phyloP scores from a whole-genome alignment of 352 stramenopile species.

The Phytophthora podocarpi region DNA sequence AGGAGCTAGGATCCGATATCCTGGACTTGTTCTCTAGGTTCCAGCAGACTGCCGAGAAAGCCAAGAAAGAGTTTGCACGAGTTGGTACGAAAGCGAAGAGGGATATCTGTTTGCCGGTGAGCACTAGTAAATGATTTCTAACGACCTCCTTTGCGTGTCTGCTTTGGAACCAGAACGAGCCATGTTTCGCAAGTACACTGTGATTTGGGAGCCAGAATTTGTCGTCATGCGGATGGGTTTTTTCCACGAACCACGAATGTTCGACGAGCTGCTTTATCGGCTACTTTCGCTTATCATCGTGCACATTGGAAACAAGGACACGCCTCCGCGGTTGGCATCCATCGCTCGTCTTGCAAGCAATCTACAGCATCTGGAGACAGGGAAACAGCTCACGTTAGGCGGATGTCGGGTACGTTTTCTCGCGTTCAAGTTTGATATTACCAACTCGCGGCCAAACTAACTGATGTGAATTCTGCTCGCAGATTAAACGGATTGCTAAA shows the following conservation, averaged over 20 bases:
- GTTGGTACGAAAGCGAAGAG: slow-evolving; percentile 29
- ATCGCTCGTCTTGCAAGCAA: slow-evolving; percentile 50
- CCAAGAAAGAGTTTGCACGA: slow-evolving; percentile 55
- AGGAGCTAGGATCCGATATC: slow-evolving; percentile 37
- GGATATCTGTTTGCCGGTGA: background rate
- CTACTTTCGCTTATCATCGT: slow-evolving; percentile 62
- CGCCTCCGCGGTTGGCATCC: slow-evolving; percentile 63
- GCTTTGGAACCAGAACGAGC: slow-evolving; percentile 41
- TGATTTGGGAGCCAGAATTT: slow-evolving; percentile 19
- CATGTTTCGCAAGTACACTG: slow-evolving; percentile 54
- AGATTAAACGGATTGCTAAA: slow-evolving; percentile 42
- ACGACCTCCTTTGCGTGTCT: slow-evolving; percentile 6
- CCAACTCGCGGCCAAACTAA: background rate
- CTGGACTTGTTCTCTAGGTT: slow-evolving; percentile 54
- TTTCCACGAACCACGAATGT: slow-evolving; percentile 54
- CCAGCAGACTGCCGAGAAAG: slow-evolving; percentile 49
- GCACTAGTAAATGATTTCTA: no score
- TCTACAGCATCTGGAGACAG: slow-evolving; percentile 51
- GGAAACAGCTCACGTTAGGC: slow-evolving; percentile 72
- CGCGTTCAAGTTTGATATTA: background rate
- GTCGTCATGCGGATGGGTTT: slow-evolving; percentile 51
- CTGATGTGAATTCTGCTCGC: slow-evolving; percentile 7
- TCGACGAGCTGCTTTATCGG: slow-evolving; percentile 72
- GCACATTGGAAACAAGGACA: slow-evolving; percentile 57
- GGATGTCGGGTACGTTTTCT: slow-evolving; percentile 61